Base-by-base conservation (phyloP, 129 eudicot genomes). In the Flaveria brownii region DNA sequence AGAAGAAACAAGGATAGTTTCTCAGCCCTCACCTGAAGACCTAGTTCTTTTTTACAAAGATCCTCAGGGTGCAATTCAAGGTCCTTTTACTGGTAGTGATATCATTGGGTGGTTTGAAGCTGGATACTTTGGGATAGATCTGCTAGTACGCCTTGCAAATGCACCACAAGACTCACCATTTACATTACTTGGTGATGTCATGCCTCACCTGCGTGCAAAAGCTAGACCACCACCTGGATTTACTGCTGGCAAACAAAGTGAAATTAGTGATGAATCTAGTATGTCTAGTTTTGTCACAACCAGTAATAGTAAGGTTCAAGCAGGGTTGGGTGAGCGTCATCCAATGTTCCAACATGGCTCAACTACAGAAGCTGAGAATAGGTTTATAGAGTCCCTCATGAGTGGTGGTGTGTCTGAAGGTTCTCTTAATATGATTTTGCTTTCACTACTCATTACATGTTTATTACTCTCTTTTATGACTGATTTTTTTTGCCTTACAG, bases 171-270 rank as follows among this genome's bases (percentile, higher is more conserved):
- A 91, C 36, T 78, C 84, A 1, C 93, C 96, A 22, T 95, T 89
- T 79, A 66, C 68, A n/a, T 68, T 72, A 61, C 97, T 95, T 69
- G 99, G 99, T 71, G 99, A 95, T 82, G 99, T 91, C 61, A 95
- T 95, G 99, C 99, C 99, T 47, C 99, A 95, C 60, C 84, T 95
- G 67, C 92, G 92, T 50, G 93, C 97, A 11, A 95, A 95, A 72
- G 92, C 86, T 65, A 82, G 93, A 42, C 90, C 99, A 13, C 99
- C 99, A 54, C 99, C 99, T 62, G 99, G 99, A 54, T 95, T 95
- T 59, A 77, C 68, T 43, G 82, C 90, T 43, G 72, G 90, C 22
- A 91, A 91, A 78, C 89, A 82, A 72, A 83, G 66, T 73, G 99
- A 91, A 76, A 69, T 77, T 25, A 67, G 61, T 47, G 97, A 87